Percentiles rank a stretch among this genome's conserved stretches.
Conservation (phyloP, 2,329 filamentous ascomycete species). For the Cryphonectria japonica region DNA sequence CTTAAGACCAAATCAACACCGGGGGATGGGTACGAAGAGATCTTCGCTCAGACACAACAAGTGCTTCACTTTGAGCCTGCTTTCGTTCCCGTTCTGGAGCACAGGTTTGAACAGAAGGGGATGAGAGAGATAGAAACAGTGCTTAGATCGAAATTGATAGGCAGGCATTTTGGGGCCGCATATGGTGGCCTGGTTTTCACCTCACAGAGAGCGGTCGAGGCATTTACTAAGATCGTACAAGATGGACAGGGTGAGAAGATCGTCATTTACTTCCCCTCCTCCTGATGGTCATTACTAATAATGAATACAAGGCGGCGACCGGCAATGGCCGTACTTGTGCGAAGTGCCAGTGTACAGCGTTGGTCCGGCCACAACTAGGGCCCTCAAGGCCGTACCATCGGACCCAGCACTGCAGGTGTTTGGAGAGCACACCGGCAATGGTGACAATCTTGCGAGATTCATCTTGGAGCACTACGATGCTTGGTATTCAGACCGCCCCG, state of each 20-base stretch:
- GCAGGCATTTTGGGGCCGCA: constrained; percentile 39
- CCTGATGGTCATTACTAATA: constrained; percentile 16
- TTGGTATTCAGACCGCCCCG: constrained; percentile 48
- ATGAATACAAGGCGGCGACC: constrained; percentile 11
- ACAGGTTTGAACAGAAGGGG: constrained; percentile 65
- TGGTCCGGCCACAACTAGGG: constrained; percentile 78
- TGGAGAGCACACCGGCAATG: constrained; percentile 83
- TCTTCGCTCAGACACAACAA: constrained; percentile 55
- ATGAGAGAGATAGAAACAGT: constrained; percentile 56
- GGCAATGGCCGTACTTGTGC: constrained; percentile 56
- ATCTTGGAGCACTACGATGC: constrained; percentile 77
- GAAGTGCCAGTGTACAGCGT: constrained; percentile 74
- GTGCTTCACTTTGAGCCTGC: constrained; percentile 59
- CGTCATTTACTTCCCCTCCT: neutral
- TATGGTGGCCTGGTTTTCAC: constrained; percentile 86
- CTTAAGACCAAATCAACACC: constrained; percentile 79
- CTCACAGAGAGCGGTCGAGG: constrained; percentile 81
- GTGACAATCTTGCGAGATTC: constrained; percentile 74
- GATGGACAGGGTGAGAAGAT: constrained; percentile 49
- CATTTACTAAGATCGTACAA: constrained; percentile 66
- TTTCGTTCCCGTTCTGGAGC: constrained; percentile 79
- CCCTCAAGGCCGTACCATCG: constrained; percentile 62
- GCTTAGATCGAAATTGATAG: constrained; percentile 51
- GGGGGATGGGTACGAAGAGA: constrained; percentile 71
- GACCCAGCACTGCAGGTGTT: constrained; percentile 64